Conservation (phyloP, 2,329 filamentous ascomycete species). For the Epichloe gansuensis region DNA sequence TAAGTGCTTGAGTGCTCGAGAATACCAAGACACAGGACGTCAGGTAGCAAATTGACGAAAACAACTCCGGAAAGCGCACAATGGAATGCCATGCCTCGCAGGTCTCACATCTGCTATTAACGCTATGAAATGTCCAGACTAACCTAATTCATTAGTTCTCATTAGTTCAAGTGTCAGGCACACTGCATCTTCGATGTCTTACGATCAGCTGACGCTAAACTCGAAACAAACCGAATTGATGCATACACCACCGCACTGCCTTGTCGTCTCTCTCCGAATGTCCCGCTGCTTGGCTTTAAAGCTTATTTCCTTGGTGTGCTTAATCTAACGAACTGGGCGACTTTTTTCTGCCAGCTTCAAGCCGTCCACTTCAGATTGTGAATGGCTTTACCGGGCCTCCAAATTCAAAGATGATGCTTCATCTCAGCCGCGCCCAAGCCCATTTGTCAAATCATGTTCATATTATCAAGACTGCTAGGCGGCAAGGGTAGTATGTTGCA, state of each 20-base stretch:
- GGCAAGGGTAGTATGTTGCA: too few relatives aligned
- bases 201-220: neutral
- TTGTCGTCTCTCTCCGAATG: neutral
- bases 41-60: neutral
- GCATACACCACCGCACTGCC: neutral
- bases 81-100: neutral
- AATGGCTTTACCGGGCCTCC: too few relatives aligned
- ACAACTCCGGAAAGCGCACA: neutral
- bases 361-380: too few relatives aligned
- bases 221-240: neutral
- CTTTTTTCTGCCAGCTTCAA: too few relatives aligned
- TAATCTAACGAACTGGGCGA: neutral
- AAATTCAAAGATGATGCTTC: too few relatives aligned
- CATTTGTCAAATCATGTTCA: too few relatives aligned
- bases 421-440: too few relatives aligned
- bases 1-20: neutral
- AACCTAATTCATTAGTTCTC: neutral
- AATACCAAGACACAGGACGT: neutral
- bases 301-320: neutral
- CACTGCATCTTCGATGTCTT: neutral
- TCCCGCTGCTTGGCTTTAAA: neutral
- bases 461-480: too few relatives aligned
- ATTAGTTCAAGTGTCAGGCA: neutral
- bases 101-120: neutral
- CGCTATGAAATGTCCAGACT: neutral